phyloP scores from a whole-genome alignment of 1,139 yeast genomes.

The Lodderomyces orthopsilosis region DNA sequence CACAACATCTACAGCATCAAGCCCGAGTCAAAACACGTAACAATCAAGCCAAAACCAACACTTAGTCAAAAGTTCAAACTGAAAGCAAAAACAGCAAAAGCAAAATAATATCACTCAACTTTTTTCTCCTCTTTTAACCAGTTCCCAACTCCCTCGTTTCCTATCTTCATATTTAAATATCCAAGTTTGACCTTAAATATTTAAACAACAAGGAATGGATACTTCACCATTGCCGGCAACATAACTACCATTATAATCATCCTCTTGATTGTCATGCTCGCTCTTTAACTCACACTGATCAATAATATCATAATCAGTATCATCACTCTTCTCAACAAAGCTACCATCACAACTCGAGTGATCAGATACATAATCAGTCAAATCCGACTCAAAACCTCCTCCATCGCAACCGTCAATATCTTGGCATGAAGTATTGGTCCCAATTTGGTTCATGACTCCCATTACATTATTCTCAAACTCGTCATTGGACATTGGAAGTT shows the following conservation, averaged over 20 bases:
- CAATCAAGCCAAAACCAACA: too few relatives aligned
- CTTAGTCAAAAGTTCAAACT: too few relatives aligned
- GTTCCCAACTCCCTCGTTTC: neutral
- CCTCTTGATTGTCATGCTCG: too few relatives aligned
- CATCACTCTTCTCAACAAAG: neutral
- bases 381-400: neutral
- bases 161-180: neutral
- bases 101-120: too few relatives aligned
- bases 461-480: neutral
- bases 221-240: neutral
- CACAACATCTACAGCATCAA: too few relatives aligned
- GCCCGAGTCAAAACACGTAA: too few relatives aligned
- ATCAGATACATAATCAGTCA: constrained; percentile 1
- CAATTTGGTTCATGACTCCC: neutral
- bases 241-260: too few relatives aligned
- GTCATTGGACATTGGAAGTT: neutral
- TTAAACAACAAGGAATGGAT: too few relatives aligned
- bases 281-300: neutral
- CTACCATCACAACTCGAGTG: neutral
- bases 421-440: neutral
- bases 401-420: neutral
- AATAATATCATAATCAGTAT: neutral
- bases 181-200: neutral
- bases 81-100: too few relatives aligned
- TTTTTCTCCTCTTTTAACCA: too few relatives aligned